phyloP scores from a whole-genome alignment of 1,284 basidiomycete genomes.

The Moniliella sp. region DNA sequence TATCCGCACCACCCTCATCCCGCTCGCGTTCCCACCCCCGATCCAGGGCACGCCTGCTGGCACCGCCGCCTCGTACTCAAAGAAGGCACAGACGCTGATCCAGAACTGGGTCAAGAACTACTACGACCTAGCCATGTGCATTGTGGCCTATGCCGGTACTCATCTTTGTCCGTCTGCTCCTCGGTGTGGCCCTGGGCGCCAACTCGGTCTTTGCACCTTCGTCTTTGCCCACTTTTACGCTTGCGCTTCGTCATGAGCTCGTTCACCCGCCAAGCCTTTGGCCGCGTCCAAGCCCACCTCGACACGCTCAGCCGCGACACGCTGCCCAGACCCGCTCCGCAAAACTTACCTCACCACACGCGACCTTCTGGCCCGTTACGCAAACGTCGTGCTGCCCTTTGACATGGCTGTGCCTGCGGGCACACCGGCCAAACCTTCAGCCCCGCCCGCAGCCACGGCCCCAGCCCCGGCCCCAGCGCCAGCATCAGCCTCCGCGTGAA shows the following conservation, averaged over 20 bases:
- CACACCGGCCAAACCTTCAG: no score
- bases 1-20: slow-evolving; percentile 19
- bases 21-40: slow-evolving; percentile 15
- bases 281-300: slow-evolving; percentile 18
- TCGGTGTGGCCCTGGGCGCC: slow-evolving; percentile 26
- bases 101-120: slow-evolving; percentile 27
- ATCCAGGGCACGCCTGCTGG: slow-evolving; percentile 2
- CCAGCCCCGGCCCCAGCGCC: no score
- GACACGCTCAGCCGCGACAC: slow-evolving; percentile 19
- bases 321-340: slow-evolving; percentile 22
- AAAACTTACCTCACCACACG: slow-evolving; percentile 15
- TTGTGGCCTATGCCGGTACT: slow-evolving; percentile 30
- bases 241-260: slow-evolving; percentile 31
- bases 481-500: no score
- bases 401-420: no score
- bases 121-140: slow-evolving; percentile 34
- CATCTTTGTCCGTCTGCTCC: slow-evolving; percentile 27
- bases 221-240: slow-evolving; percentile 29
- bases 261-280: slow-evolving; percentile 27
- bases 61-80: slow-evolving; percentile 8
- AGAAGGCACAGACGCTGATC: slow-evolving; percentile 23
- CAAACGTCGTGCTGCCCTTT: no score
- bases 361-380: no score
- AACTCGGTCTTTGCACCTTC: slow-evolving; percentile 26
- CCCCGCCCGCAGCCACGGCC: no score